Base-by-base conservation (phyloP, 2,329 filamentous ascomycete species). In the Nemania abortiva region DNA sequence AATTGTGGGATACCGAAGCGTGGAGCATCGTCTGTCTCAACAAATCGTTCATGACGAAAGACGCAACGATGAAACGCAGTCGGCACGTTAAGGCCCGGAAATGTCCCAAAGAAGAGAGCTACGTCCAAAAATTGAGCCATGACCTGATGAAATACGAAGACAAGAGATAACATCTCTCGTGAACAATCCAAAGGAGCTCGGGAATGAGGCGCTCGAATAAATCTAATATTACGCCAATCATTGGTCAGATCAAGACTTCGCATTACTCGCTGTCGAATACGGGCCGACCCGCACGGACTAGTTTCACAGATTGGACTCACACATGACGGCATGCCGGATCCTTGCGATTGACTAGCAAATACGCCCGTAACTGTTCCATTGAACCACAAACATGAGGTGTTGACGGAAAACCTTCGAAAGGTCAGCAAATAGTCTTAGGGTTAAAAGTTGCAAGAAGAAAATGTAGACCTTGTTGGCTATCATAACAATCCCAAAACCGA, bases 71-170 rank as follows among this genome's bases (percentile, higher is more conserved):
- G 57, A 11, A 27, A 42, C 6, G 66, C 66, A 0, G 61, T 57
- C 1, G 66, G 52, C 5, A 65, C 31, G 15, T 34, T 62, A n/a
- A 13, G 56, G 2, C 66, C 66, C 3, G 61, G 49, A 24, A 57
- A 24, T 11, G 39, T 52, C 3, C 66, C 61, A 18, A 68, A 68
- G 4, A 10, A 54, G 1, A 68, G 55, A 11, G 55, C 54, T 1
- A 68, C 22, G 22, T 68, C 60, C 2, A 68, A 47, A 18, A 68
- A 68, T 11, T 68, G 65, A 24, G 65, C 34, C 61, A 68, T 65
- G 1, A 68, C 66, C 15, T 65, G 66, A 57, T 68, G 52, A 11
- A 62, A 65, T 1, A 11, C 54, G 31, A 68, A 45, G 10, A 65
- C 11, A 0, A 50, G 18, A 5, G 39, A 42, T 0, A 68, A 15